phyloP scores from a whole-genome alignment of 2,329 filamentous ascomycete species.

The Trichoderma semiorbis region DNA sequence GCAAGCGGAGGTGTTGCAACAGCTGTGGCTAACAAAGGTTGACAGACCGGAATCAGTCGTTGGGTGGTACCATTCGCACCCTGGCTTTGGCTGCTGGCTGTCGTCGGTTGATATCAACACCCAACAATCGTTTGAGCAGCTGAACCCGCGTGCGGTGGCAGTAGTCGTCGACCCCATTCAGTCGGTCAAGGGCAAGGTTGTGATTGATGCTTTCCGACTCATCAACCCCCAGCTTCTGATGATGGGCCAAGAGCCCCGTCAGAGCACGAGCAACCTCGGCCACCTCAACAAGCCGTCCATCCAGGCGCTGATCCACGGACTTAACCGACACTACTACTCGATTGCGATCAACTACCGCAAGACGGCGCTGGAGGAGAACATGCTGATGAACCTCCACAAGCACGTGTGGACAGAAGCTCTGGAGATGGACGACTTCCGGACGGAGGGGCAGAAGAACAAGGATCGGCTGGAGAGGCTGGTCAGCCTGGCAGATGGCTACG shows the following conservation, averaged over 20 bases:
- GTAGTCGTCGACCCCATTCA: slow-evolving; percentile 98
- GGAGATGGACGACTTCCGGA: slow-evolving; percentile 92
- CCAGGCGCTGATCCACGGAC: slow-evolving; percentile 94
- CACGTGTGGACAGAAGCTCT: slow-evolving; percentile 98
- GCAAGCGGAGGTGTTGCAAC: neutral
- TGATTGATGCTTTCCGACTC: slow-evolving; percentile 97
- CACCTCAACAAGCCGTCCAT: slow-evolving; percentile 99
- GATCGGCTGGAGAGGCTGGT: slow-evolving; percentile 87
- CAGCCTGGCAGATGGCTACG: slow-evolving; percentile 87
- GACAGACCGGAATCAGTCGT: slow-evolving; percentile 90
- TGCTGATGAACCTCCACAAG: slow-evolving; percentile 99
- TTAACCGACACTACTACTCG: slow-evolving; percentile 99
- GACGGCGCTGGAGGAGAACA: slow-evolving; percentile 96
- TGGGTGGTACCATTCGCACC: slow-evolving; percentile 99
- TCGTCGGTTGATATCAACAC: slow-evolving; percentile 99
- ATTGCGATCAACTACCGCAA: slow-evolving; percentile 98
- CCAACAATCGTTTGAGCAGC: slow-evolving; percentile 98
- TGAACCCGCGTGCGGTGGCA: slow-evolving; percentile 92
- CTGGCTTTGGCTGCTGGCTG: slow-evolving; percentile 98
- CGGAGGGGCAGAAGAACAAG: slow-evolving; percentile 80
- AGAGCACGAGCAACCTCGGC: slow-evolving; percentile 95
- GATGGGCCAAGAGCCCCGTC: slow-evolving; percentile 94
- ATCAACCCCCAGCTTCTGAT: slow-evolving; percentile 98
- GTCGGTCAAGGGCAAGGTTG: slow-evolving; percentile 98
- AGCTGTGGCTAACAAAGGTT: slow-evolving; percentile 33